Evolutionary conservation across 208 protist genomes (phyloP), one percentile per base, ranked within the genome.

Genomic region (Crithidia brevicula): DNA sequence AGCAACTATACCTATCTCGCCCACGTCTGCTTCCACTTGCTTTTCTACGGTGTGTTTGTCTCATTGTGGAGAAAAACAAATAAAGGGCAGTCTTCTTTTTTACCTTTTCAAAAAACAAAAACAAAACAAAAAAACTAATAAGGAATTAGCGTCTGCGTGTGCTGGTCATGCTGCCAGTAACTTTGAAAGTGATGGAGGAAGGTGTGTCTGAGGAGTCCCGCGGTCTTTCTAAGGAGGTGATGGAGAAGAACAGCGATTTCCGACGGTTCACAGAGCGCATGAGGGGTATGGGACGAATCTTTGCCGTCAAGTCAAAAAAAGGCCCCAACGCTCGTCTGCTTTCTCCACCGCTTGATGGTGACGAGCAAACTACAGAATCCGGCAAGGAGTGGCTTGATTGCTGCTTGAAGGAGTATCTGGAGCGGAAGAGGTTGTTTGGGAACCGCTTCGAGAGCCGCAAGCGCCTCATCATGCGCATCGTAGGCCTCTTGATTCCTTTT

Each of bases 341-440:
- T 8, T 13, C 43, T 1, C 54, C 63, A 13, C 52, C 70, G 13
- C 4, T 3, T 18, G 59, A 73, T 30, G 66, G 43, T 3, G 76
- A 54, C 9, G 40, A 54, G 0, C 61, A 22, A 20, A n/a, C 45
- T 18, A 15, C 2, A 7, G 50, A 56, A 27, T 13, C 23, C 0
- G 25, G 6, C 9, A 30, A 62, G 23, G 57, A 72, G 52, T 96
- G 87, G 87, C 47, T 91, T 23, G 75, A 92, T 45, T 87, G 74
- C 74, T 93, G 88, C 59, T 67, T 92, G 0, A 57, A 75, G 5
- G 85, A 96, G 30, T 94, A 91, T 62, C 49, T 94, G 30, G 75
- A 90, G 58, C 53, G 79, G 20, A 88, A 85, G 43, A 36, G 69
- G 59, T 52, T 65, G 23, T 91, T 90, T 77, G 57, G 74, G 1